Evolutionary conservation across 2,329 filamentous ascomycete genomes (phyloP).

Genomic region (Corniculantispora saksenae): DNA sequence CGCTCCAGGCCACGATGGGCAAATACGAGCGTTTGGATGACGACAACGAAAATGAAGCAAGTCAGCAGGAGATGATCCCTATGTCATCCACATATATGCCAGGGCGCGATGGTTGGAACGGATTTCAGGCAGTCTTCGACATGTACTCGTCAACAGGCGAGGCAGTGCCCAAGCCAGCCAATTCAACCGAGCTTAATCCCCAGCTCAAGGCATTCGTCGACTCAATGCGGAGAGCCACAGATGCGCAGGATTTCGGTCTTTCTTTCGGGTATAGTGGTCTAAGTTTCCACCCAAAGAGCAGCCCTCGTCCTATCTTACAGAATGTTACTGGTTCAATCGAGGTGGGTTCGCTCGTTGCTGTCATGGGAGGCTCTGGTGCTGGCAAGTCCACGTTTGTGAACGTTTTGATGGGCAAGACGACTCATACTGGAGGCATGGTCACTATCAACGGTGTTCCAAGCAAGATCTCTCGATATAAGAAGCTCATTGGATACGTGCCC

Average conservation of each 20-base stretch:
- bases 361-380: slow-evolving; percentile 63
- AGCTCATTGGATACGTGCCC: slow-evolving; percentile 62
- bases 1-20: slow-evolving; percentile 31
- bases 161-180: slow-evolving; percentile 4
- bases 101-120: slow-evolving; percentile 29
- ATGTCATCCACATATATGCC: slow-evolving; percentile 36
- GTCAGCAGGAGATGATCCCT: slow-evolving; percentile 25
- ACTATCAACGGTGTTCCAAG: slow-evolving; percentile 54
- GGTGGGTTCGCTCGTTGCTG: slow-evolving; percentile 54
- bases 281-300: slow-evolving; percentile 48
- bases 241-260: slow-evolving; percentile 52
- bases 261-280: slow-evolving; percentile 55
- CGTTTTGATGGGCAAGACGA: slow-evolving; percentile 60
- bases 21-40: slow-evolving; percentile 38
- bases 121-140: slow-evolving; percentile 40
- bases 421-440: slow-evolving; percentile 50
- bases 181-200: slow-evolving; percentile 28
- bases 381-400: slow-evolving; percentile 63
- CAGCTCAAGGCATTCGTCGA: slow-evolving; percentile 52
- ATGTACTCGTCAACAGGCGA: slow-evolving; percentile 28
- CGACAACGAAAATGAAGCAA: slow-evolving; percentile 23
- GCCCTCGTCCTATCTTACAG: slow-evolving; percentile 48
- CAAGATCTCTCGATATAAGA: slow-evolving; percentile 54
- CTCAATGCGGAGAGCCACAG: slow-evolving; percentile 53
- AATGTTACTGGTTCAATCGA: slow-evolving; percentile 57